Base-by-base conservation (phyloP, 352 stramenopile species). In the Elongisporangium anandrum region DNA sequence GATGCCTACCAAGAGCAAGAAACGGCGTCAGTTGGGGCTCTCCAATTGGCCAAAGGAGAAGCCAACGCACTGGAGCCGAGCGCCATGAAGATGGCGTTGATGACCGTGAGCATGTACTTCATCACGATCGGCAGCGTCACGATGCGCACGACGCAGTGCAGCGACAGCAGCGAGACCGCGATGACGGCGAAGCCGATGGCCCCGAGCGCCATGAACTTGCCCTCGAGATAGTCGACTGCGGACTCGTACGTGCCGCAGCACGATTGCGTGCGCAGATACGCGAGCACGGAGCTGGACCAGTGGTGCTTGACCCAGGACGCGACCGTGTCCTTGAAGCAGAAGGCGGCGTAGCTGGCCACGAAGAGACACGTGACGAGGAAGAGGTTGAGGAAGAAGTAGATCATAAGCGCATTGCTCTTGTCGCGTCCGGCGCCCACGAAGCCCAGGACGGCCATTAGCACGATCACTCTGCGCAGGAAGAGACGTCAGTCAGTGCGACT, bases 81-180 rank as follows among this genome's bases (percentile, higher is more conserved):
- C 16, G 79, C 58, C 22, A 85, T 68, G 57, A 92, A 95, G 56
- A 85, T 69, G 26, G 68, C 67, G 66, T 92, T 93, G 65, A 89
- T 75, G 29, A 93, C 78, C 4, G 78, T 81, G 56, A 93, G 69
- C 70, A 95, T 79, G 62, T 73, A 87, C 61, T 87, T 87, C 83
- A 95, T 93, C 56, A 95, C 77, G 66, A 93, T 90, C 7, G 85
- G 85, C 38, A 95, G 77, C n/a, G 81, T 91, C 39, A 92, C 80
- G 64, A 95, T 92, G 63, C 82, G 81, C 21, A 95, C 63, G 47
- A 92, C 78, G 64, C 80, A 95, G 68, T 89, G 90, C 69, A 92
- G 80, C 21, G 82, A 70, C 1, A 65, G 53, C 19, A 95, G 39
- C 41, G 85, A 67, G 16, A 89, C 62, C 20, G 66, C 60, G 38